Percentiles rank a stretch among this genome's conserved stretches.
Evolutionary conservation across 441 rosid species (phyloP).

Genomic region (Bocquillonia castaneifolia): DNA sequence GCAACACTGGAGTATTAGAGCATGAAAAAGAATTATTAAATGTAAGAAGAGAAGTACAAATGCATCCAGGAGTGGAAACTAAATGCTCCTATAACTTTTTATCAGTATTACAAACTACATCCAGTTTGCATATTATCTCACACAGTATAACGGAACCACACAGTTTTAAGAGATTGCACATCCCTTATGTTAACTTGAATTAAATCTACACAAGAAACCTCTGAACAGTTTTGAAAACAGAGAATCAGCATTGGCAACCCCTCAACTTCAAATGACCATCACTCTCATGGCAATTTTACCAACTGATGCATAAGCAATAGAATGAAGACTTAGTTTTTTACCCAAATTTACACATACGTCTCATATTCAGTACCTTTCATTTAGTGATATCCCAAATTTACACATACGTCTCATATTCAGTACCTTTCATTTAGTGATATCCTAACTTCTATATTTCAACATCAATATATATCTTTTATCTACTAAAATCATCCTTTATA

Average conservation of each 20-base stretch:
- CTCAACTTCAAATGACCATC: neutral
- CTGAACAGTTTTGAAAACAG: neutral
- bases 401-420: neutral
- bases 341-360: neutral
- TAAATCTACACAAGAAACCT: neutral
- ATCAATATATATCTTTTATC: neutral
- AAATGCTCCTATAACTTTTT: neutral
- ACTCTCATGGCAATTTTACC: neutral
- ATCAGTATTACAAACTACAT: neutral
- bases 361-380: neutral
- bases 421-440: neutral
- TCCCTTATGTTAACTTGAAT: neutral
- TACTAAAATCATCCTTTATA: neutral
- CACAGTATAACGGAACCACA: neutral
- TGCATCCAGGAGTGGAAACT: neutral
- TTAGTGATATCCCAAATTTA: neutral
- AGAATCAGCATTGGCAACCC: constrained; percentile 1
- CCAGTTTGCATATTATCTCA: neutral
- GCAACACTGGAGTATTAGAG: constrained; percentile 32
- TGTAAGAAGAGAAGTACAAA: neutral
- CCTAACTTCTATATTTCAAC: neutral
- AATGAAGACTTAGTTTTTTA: neutral
- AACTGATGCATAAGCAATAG: neutral
- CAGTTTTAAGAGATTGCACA: neutral
- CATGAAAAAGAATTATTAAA: constrained; percentile 5